Conservation (phyloP, 1,284 basidiomycete genomes). For the Chondrostereum purpureum region DNA sequence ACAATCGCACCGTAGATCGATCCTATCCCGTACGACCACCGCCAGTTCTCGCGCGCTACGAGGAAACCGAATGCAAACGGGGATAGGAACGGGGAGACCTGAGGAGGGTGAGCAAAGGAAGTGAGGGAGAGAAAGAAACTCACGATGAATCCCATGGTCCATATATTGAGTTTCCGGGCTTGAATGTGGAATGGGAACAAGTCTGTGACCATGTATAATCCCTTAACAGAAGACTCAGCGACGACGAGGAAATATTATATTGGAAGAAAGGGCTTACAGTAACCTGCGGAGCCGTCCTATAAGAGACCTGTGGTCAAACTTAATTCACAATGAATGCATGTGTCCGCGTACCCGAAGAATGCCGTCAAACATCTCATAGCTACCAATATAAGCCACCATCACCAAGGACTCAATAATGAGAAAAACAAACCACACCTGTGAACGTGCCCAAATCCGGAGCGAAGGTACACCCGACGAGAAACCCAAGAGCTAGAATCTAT, state of each 20-base stretch:
- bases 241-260: background rate
- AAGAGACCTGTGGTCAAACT: no score
- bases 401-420: no score
- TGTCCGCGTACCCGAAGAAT: constrained; percentile 60
- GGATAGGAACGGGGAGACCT: constrained; percentile 41
- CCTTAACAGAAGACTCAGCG: constrained; percentile 23
- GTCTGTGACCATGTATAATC: constrained; percentile 53
- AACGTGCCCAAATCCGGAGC: constrained; percentile 48
- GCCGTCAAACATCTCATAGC: constrained; percentile 63
- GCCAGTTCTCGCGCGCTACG: constrained; percentile 50
- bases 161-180: constrained; percentile 49
- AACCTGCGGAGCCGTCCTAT: constrained; percentile 55
- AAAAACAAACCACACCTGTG: constrained; percentile 31
- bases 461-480: constrained; percentile 48
- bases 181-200: constrained; percentile 67
- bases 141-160: constrained; percentile 59
- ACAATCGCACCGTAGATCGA: constrained; percentile 54
- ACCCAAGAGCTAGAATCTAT: constrained; percentile 40
- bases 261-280: constrained; percentile 31
- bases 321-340: no score
- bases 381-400: constrained; percentile 15
- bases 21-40: constrained; percentile 69
- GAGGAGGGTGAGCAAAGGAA: background rate
- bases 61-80: constrained; percentile 60
- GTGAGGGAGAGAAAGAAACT: constrained; percentile 47